Base-by-base conservation (phyloP, 306 rosid genomes). In the Cotoneaster glaucophyllus region DNA sequence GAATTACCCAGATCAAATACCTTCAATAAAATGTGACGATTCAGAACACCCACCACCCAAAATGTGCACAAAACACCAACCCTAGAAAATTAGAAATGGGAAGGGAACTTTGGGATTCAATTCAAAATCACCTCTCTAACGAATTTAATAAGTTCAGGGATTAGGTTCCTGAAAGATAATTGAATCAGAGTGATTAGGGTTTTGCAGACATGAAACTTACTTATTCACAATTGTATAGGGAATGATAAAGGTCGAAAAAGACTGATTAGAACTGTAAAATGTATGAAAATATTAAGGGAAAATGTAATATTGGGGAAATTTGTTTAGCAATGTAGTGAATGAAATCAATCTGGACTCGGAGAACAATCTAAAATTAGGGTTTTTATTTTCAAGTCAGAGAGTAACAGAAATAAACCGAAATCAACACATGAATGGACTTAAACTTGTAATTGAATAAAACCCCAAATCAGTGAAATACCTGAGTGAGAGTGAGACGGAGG, bases 181-280 rank as follows among this genome's bases (percentile, higher is more conserved):
- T 74, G 62, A 67, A 68, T 54, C 62, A 62, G 48, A 53, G 57
- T n/a, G 64, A 65, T 25, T 66, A 12, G 43, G 73, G 63, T 64
- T 63, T 56, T 34, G 4, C 52, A 76, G 80, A 62, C 19, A 52
- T n/a, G 76, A 70, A 77, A 76, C 15, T 68, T 79, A 45, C 77
- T 88, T 78, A 37, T 64, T n/a, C 74, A 76, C 56, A 75, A 62
- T 22, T 22, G 29, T 19, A 28, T 28, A 62, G 31, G 17, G 67
- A 24, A 63, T 29, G 17, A 18, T 9, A 19, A 2, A 25, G 28
- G 7, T 14, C 19, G 5, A 45, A 45, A 45, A 45, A 14, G 19
- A 45, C 53, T 4, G 53, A 14, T 14, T 14, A 45, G 19, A 45
- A 0, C 19, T 4, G 14, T 45, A 45, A 45, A 45, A 45, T 45